Evolutionary conservation across 148 eudicot species (phyloP).

Genomic region (Silene uniflora): DNA sequence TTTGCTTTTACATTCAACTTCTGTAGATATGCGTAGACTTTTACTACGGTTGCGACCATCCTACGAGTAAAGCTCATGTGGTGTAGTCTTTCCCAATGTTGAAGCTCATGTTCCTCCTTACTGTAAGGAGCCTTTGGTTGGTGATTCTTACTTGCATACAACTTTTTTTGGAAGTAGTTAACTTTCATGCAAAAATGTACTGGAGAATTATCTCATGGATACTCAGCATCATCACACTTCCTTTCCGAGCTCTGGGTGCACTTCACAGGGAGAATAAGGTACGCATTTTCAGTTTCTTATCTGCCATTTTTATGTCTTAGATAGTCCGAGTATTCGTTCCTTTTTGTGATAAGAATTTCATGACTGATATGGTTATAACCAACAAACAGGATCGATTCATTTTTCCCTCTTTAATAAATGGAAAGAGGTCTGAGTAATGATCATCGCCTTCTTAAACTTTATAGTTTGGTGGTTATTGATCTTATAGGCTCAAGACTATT

Average conservation of each 20-base stretch:
- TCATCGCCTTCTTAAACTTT: too few species aligned
- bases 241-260: slow-evolving; percentile 52
- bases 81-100: slow-evolving; percentile 34
- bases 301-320: background rate
- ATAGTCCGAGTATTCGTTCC: background rate
- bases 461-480: too few species aligned
- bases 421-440: too few species aligned
- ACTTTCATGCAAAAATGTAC: slow-evolving; percentile 41
- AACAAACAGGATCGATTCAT: background rate
- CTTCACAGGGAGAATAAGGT: slow-evolving; percentile 65
- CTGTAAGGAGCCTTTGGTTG: slow-evolving; percentile 37
- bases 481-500: too few species aligned
- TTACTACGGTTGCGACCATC: background rate
- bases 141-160: slow-evolving; percentile 52
- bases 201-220: slow-evolving; percentile 40
- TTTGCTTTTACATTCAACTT: slow-evolving; percentile 3
- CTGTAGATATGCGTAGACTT: background rate
- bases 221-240: slow-evolving; percentile 46
- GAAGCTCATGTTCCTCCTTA: slow-evolving; percentile 29
- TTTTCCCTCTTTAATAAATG: background rate
- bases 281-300: slow-evolving; percentile 14
- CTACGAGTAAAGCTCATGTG: slow-evolving; percentile 12
- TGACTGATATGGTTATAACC: background rate
- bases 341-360: too few species aligned
- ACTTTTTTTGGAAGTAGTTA: slow-evolving; percentile 40